Percentiles rank a stretch among this genome's conserved stretches.
These are phyloP conservation scores for Alloascoidea africana DNA, from an alignment of 805 yeast genomes.

Conservation along the genomic window DNA sequence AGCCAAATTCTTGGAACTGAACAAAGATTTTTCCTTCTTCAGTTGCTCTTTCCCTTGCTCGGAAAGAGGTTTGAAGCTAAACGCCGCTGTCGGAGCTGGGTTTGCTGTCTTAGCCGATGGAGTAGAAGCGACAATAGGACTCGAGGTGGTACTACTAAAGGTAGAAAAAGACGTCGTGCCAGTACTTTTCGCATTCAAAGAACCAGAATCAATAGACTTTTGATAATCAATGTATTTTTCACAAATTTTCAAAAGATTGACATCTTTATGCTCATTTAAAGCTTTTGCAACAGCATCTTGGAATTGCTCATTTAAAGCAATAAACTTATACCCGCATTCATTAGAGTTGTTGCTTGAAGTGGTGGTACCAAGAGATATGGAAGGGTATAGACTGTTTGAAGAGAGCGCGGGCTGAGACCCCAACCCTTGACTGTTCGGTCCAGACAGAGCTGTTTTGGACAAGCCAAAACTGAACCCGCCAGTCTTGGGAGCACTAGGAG, in stretches of 20 bases:
- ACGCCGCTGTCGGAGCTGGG: constrained; percentile 1
- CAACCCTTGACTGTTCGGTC: no score
- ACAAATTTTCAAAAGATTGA: constrained; percentile 38
- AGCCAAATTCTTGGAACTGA: background rate
- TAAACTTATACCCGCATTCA: background rate
- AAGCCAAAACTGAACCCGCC: no score
- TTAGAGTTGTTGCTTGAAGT: constrained; percentile 4
- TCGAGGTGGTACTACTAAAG: background rate
- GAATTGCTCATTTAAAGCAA: constrained; percentile 7
- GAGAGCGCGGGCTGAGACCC: no score
- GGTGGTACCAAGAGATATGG: no score
- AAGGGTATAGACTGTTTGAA: no score
- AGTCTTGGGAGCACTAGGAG: no score
- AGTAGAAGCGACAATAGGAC: background rate
- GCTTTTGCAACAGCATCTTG: constrained; percentile 11
- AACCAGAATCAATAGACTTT: constrained; percentile 20
- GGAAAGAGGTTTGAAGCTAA: background rate
- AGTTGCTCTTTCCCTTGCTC: background rate
- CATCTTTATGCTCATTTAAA: constrained; percentile 17
- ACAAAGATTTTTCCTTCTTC: constrained; percentile 2
- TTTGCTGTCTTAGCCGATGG: background rate
- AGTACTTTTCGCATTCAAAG: background rate
- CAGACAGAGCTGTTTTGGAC: no score
- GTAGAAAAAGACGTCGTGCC: background rate
- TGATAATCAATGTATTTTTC: constrained; percentile 44